Percentiles rank a stretch among this genome's conserved stretches.
Conservation (phyloP, 371 early-diverging fungal species). For the Actinomortierella ambigua region DNA sequence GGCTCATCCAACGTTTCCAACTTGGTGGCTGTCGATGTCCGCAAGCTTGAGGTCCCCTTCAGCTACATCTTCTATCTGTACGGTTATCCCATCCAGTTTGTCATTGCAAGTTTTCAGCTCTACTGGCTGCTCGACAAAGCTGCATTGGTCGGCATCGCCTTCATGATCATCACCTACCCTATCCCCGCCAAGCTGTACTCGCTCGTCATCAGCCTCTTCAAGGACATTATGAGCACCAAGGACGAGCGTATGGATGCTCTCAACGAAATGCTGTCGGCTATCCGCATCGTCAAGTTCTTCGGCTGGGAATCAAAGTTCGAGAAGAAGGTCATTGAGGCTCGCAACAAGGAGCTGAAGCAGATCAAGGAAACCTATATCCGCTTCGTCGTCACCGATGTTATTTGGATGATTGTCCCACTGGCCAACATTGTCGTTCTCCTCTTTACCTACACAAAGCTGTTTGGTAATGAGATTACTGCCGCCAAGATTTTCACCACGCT, state of each 20-base stretch:
- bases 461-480: constrained; percentile 59
- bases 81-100: constrained; percentile 61
- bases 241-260: constrained; percentile 70
- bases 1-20: constrained; percentile 48
- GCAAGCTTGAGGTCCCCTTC: constrained; percentile 56
- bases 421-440: constrained; percentile 61
- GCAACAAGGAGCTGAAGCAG: constrained; percentile 55
- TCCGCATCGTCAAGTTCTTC: constrained; percentile 82
- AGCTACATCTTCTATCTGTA: constrained; percentile 64
- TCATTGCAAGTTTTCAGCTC: constrained; percentile 63
- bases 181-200: constrained; percentile 57
- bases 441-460: constrained; percentile 54
- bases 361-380: constrained; percentile 48
- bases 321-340: constrained; percentile 53
- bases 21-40: constrained; percentile 61
- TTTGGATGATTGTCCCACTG: constrained; percentile 55
- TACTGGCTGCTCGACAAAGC: constrained; percentile 67
- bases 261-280: constrained; percentile 73
- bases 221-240: constrained; percentile 59
- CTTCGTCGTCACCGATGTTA: constrained; percentile 34
- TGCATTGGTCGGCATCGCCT: constrained; percentile 65
- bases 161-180: constrained; percentile 66
- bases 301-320: constrained; percentile 80
- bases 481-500: constrained; percentile 68
- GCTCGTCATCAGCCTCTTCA: constrained; percentile 55